These are phyloP conservation scores for Sugiyamaella paludigena DNA, from an alignment of 1,139 yeast species.

Conservation along the genomic window DNA sequence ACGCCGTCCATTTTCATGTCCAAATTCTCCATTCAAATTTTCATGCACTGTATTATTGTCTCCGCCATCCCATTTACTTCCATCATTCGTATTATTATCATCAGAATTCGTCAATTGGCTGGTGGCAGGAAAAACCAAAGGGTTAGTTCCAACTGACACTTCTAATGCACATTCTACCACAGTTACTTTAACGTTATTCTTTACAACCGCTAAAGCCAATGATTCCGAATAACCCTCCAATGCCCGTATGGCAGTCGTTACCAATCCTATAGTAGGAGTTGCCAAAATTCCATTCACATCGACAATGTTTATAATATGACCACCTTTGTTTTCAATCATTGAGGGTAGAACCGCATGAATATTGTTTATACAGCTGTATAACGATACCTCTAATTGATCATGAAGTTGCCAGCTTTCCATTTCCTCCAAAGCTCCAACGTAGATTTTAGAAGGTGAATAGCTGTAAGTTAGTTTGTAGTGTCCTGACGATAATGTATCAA, in stretches of 20 bases:
- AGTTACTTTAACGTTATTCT: conserved; percentile 33
- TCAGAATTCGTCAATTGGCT: neutral
- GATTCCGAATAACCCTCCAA: conserved; percentile 38
- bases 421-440: conserved; percentile 35
- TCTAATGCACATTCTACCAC: conserved; percentile 35
- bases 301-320: conserved; percentile 36
- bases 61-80: neutral
- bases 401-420: conserved; percentile 33
- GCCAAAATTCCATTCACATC: conserved; percentile 36
- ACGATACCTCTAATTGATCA: conserved; percentile 33
- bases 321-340: conserved; percentile 29
- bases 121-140: conserved; percentile 20
- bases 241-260: conserved; percentile 36
- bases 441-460: conserved; percentile 13
- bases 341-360: conserved; percentile 34
- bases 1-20: neutral
- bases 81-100: neutral
- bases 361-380: conserved; percentile 33
- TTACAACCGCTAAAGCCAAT: conserved; percentile 34
- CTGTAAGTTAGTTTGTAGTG: conserved; percentile 5
- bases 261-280: conserved; percentile 33
- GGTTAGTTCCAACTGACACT: conserved; percentile 31
- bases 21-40: neutral
- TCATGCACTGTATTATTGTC: neutral
- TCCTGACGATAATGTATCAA: no score